A percentile compares a stretch with the other conserved stretches of the same genome.
Evolutionary conservation across 805 yeast species (phyloP).

Genomic region (Isabelozyma pseudorhagii): DNA sequence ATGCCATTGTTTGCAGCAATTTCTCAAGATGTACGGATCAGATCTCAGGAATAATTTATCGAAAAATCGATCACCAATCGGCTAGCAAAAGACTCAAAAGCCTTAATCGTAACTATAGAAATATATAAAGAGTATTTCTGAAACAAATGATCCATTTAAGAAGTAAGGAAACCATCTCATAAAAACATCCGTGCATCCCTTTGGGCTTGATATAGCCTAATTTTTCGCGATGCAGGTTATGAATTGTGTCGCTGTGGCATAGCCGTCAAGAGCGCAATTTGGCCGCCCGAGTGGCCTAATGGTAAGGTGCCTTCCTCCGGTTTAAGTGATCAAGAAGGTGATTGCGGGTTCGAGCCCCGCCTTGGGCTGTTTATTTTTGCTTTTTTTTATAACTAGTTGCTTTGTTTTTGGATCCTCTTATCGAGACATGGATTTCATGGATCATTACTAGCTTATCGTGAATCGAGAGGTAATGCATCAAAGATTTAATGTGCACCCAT

Average conservation of each 20-base stretch:
- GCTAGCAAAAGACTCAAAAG: too few relatives aligned
- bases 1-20: too few relatives aligned
- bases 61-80: too few relatives aligned
- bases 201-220: not conserved
- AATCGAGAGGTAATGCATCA: too few relatives aligned
- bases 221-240: not conserved
- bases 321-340: constrained; percentile 37
- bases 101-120: not conserved
- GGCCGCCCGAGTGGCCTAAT: constrained; percentile 66
- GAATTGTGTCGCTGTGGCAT: not conserved
- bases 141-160: not conserved
- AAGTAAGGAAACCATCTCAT: not conserved
- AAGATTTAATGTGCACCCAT: not conserved
- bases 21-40: too few relatives aligned
- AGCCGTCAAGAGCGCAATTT: not conserved
- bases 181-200: not conserved
- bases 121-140: not conserved
- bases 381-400: not conserved
- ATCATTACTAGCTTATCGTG: too few relatives aligned
- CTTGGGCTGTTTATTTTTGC: constrained; percentile 44
- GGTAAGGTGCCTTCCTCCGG: constrained; percentile 75
- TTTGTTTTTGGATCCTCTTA: not conserved
- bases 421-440: too few relatives aligned
- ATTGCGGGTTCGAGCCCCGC: constrained; percentile 82
- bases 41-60: too few relatives aligned